Base-by-base conservation (phyloP, 371 early-diverging fungal species). In the Capniomyces stellatus region DNA sequence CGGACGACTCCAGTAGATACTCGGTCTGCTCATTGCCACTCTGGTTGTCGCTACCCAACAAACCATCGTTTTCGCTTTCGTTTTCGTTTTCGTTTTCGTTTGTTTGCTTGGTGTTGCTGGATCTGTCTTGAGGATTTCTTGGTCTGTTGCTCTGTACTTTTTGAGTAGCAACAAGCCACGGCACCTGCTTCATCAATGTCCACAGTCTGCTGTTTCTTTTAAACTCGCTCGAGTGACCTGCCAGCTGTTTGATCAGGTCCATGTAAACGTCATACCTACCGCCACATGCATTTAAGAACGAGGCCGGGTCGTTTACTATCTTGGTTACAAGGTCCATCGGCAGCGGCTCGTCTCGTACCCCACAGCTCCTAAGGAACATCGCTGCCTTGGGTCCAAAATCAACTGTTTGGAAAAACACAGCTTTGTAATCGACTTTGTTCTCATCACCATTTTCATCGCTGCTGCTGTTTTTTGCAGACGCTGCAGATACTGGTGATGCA, bases 311-410 rank as follows among this genome's bases (percentile, higher is more conserved):
- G 12, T 75, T 70, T 0, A 84, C 78, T 3, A 92, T 63, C 61
- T 79, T 72, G 3, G 72, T 65, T 0, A 89, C 80, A 27, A 90
- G 53, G 48, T 91, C 90, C 0, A 73, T 55, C 0, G 85, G 80
- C 0, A 82, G 74, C 0, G 91, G 93, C 43, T 88, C 88, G 46
- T 86, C 82, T 52, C 81, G 80, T 30, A 89, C 87, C 43, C 93
- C 93, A 56, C 91, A 90, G 0, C 80, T 70, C 15, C 82, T 75
- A 40, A 92, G 63, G 54, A 92, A 92, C 18, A 74, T 62, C 56
- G 87, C 82, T 4, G 85, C 87, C 0, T 64, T 43, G 0, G 65
- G 51, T 0, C 88, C 88, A 70, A 87, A 91, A 60, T 83, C 79
- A 44, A 85, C 74, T 47, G 74, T 79, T 0, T 64, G 62, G 64